A percentile compares a stretch with the other conserved stretches of the same genome.
These are phyloP conservation scores for Panicum miliaceum DNA, from an alignment of 176 grass and related monocot species.

Conservation along the genomic window DNA sequence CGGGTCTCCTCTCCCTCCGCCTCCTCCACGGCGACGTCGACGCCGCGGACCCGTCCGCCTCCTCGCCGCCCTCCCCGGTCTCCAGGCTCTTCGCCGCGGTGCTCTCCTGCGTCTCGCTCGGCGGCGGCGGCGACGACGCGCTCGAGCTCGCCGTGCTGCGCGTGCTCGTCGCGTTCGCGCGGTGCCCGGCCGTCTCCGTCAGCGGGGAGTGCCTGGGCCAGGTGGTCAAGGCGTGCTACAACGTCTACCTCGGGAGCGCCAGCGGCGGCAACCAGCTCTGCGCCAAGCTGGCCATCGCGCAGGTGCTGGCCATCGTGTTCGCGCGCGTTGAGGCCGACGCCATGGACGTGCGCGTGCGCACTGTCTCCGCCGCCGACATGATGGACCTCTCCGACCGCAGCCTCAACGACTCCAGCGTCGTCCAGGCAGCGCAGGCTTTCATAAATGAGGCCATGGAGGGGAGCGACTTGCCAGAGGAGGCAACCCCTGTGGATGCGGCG, in stretches of 20 bases:
- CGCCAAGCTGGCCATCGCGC: constrained; percentile 92
- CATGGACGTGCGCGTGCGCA: constrained; percentile 67
- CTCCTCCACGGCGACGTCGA: constrained; percentile 72
- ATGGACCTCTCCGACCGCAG: constrained; percentile 95
- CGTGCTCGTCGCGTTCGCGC: constrained; percentile 76
- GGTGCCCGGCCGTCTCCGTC: constrained; percentile 60
- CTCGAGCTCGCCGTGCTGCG: constrained; percentile 77
- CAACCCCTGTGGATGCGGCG: neutral
- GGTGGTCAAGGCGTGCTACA: constrained; percentile 82
- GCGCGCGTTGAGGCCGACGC: constrained; percentile 64
- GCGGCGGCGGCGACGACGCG: constrained; percentile 70
- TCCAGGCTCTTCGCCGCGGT: constrained; percentile 61
- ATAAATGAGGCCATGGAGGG: constrained; percentile 94
- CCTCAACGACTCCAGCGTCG: constrained; percentile 91
- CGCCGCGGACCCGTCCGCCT: constrained; percentile 26
- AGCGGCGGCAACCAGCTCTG: constrained; percentile 87
- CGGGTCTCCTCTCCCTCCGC: constrained; percentile 69
- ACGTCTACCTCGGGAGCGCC: constrained; percentile 86
- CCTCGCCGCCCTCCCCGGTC: constrained; percentile 29
- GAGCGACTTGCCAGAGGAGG: constrained; percentile 44
- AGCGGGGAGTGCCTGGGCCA: constrained; percentile 74
- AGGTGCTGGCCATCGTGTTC: constrained; percentile 70
- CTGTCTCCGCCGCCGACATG: constrained; percentile 82
- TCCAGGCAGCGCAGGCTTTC: constrained; percentile 77
- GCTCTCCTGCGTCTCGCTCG: constrained; percentile 58